phyloP scores from a whole-genome alignment of 1,284 basidiomycete genomes.

The Ganoderma boninense region DNA sequence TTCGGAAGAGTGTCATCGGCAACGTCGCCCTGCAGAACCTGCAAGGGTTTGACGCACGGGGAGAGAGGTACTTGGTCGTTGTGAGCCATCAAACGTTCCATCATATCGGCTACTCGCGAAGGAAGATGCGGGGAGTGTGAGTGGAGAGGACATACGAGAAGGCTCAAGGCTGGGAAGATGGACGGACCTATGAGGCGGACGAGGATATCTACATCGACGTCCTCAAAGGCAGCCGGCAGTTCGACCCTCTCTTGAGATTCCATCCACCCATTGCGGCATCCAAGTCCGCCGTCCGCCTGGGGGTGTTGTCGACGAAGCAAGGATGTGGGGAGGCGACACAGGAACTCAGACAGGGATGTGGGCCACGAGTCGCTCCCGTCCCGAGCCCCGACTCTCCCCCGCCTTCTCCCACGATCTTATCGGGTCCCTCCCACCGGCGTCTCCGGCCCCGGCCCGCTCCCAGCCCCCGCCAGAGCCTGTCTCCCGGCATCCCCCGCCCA shows the following conservation, averaged over 20 bases:
- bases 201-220: conserved; percentile 82
- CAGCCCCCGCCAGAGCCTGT: conserved; percentile 23
- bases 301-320: conserved; percentile 32
- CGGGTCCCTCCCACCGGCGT: background rate
- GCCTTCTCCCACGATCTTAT: background rate
- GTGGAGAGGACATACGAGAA: conserved; percentile 7
- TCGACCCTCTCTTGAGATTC: conserved; percentile 78
- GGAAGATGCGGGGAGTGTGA: conserved; percentile 17
- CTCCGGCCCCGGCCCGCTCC: conserved; percentile 5
- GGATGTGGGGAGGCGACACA: conserved; percentile 15
- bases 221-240: conserved; percentile 78
- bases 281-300: conserved; percentile 40
- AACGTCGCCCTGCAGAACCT: conserved; percentile 32
- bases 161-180: conserved; percentile 10
- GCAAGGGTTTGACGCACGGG: conserved; percentile 61
- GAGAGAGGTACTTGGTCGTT: conserved; percentile 92
- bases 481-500: conserved; percentile 26
- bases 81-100: conserved; percentile 89
- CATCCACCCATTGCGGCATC: conserved; percentile 77
- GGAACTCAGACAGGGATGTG: background rate
- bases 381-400: background rate
- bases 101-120: conserved; percentile 81
- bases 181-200: conserved; percentile 83
- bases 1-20: conserved; percentile 29
- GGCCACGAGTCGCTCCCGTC: background rate